Base-by-base conservation (phyloP, 2,329 filamentous ascomycete genomes). In the Penicillium sp. region DNA sequence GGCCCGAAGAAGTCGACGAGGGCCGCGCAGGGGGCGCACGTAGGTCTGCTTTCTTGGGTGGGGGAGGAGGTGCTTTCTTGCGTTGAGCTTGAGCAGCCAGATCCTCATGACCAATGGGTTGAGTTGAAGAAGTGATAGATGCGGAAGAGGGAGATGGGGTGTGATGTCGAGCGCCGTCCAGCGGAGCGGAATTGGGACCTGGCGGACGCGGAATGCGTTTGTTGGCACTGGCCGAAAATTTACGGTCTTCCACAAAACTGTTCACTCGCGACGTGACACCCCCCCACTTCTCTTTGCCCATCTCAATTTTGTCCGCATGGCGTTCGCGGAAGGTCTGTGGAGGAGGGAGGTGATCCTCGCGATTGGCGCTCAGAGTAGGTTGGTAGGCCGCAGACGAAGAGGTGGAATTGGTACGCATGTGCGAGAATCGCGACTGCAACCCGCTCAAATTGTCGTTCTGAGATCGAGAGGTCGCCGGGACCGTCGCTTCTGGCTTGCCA, bases 401-500 rank as follows among this genome's bases (percentile, higher is more conserved):
- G 28, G 48, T 66, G 55, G 62, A 58, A n/a, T 61, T 54, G 4
- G 72, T 72, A 35, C 70, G 73, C 57, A 82, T 69, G 50, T 73
- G 76, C 27, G 77, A 74, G 66, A 89, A 89, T 32, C 83, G 78
- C 25, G 81, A 80, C 61, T 88, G 84, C 0, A 91, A 71, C 60
- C 86, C 83, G 54, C 75, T 80, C 48, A 88, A 68, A 39, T 83
- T 81, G 5, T 61, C 54, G 27, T 48, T 43, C 12, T 39, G 58
- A 53, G 29, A 53, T 46, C 49, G 43, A 49, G 48, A 52, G 11
- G 56, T 63, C 51, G 59, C 47, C 28, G 13, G 49, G 5, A 47
- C 33, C 65, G 58, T 38, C 63, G 59, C 56, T 69, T 40, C 62
- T 29, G 49, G 49, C 45, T 57, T 55, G 4, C 82, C 83, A 51